A percentile compares a stretch with the other conserved stretches of the same genome.
phyloP scores from a whole-genome alignment of 75 land plant genomes.

The Picea sitchensis region DNA sequence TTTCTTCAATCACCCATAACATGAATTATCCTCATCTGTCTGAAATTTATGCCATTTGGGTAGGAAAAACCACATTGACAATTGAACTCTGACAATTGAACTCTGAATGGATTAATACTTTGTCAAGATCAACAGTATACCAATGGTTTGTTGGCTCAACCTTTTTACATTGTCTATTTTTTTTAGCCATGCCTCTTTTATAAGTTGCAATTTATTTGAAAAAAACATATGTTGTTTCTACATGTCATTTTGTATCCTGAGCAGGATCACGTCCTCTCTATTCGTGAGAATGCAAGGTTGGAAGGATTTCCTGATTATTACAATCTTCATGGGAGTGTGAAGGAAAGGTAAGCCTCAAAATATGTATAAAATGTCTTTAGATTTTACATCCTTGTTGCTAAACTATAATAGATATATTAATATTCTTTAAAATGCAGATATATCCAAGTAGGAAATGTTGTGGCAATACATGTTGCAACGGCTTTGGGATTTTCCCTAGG shows the following conservation, averaged over 20 bases:
- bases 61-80: too few relatives aligned
- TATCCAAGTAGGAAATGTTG: constrained; percentile 97
- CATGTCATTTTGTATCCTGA: constrained; percentile 59
- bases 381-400: too few relatives aligned
- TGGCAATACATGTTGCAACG: constrained; percentile 82
- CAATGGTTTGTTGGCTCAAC: background rate
- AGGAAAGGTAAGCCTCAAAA: constrained; percentile 53
- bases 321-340: constrained; percentile 64
- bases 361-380: background rate
- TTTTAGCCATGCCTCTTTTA: too few relatives aligned
- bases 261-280: constrained; percentile 77
- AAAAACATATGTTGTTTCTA: background rate
- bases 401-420: too few relatives aligned
- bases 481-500: constrained; percentile 76
- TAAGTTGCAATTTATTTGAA: too few relatives aligned
- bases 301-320: constrained; percentile 96
- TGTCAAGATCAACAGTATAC: background rate
- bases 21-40: too few relatives aligned
- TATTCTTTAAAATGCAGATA: constrained; percentile 37
- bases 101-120: too few relatives aligned
- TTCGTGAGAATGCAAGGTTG: constrained; percentile 85
- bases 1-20: background rate
- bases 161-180: too few relatives aligned
- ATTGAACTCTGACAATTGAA: too few relatives aligned
- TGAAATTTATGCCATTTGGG: too few relatives aligned